A percentile compares a stretch with the other conserved stretches of the same genome.
Conservation (phyloP, 352 stramenopile genomes). For the Phytopythium mirpurense region DNA sequence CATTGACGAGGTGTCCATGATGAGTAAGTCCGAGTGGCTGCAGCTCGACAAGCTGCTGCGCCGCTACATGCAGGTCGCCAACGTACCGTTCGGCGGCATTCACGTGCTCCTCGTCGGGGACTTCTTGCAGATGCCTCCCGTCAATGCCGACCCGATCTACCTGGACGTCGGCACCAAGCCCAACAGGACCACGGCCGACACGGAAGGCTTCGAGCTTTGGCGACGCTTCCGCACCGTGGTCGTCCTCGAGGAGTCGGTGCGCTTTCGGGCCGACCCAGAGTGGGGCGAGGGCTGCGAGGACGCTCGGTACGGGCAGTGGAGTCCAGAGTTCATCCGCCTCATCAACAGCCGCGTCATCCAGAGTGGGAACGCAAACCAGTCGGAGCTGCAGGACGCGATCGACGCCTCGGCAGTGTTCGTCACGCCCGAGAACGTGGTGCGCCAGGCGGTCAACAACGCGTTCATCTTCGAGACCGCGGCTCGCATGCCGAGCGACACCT, state of each 20-base stretch:
- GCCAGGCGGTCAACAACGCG: background rate
- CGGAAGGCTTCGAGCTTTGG: conserved; percentile 8
- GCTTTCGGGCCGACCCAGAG: conserved; percentile 15
- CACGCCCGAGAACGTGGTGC: background rate
- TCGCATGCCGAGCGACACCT: background rate
- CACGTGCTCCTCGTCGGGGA: conserved; percentile 1
- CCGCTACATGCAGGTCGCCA: background rate
- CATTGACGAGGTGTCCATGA: conserved; percentile 6
- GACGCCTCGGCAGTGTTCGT: background rate
- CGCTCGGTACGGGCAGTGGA: conserved; percentile 15
- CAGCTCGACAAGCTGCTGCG: conserved; percentile 7
- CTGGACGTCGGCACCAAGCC: background rate
- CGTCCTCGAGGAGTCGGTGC: conserved; percentile 11
- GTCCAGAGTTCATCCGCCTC: conserved; percentile 9
- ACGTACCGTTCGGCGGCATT: conserved; percentile 1
- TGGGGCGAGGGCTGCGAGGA: conserved; percentile 17
- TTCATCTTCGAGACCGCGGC: background rate
- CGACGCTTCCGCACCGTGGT: conserved; percentile 1
- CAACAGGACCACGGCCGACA: background rate
- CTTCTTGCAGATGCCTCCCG: conserved; percentile 5
- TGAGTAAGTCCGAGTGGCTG: conserved; percentile 5
- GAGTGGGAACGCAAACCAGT: background rate
- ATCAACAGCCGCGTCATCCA: conserved; percentile 12
- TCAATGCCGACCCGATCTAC: background rate
- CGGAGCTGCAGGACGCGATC: too few relatives aligned